These are phyloP conservation scores for Abrus precatorius DNA, from an alignment of 306 rosid species.

Conservation along the genomic window DNA sequence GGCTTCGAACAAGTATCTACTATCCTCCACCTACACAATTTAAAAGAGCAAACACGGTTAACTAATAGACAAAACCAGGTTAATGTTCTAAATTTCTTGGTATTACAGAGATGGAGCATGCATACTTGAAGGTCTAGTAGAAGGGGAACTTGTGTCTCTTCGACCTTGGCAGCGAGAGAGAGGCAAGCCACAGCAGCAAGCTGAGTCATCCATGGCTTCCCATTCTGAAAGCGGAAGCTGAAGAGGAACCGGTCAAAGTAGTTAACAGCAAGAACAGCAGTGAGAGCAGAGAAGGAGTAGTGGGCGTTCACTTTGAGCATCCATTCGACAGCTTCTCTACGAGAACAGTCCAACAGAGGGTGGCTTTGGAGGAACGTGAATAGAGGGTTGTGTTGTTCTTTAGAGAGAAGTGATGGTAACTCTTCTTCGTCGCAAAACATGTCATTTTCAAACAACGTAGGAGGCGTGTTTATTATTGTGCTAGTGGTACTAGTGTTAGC, in stretches of 20 bases:
- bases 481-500: not conserved
- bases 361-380: constrained; percentile 28
- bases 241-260: constrained; percentile 78
- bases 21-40: constrained; percentile 72
- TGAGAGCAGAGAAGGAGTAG: constrained; percentile 78
- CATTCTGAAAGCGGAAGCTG: constrained; percentile 57
- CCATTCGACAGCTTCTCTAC: constrained; percentile 74
- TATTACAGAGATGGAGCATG: constrained; percentile 6
- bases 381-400: constrained; percentile 58
- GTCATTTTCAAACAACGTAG: constrained; percentile 63
- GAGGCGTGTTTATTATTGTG: constrained; percentile 36
- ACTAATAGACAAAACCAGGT: too few species aligned
- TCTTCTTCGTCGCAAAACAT: constrained; percentile 81
- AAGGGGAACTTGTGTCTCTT: constrained; percentile 89
- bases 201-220: constrained; percentile 92
- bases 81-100: too few species aligned
- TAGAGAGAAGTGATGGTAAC: constrained; percentile 64
- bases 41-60: too few species aligned
- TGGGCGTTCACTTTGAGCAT: constrained; percentile 71
- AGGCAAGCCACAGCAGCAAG: constrained; percentile 85
- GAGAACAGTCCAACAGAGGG: constrained; percentile 55
- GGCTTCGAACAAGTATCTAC: constrained; percentile 73
- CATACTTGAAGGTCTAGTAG: constrained; percentile 78
- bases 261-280: constrained; percentile 80
- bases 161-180: constrained; percentile 90